phyloP scores from a whole-genome alignment of 495 filamentous ascomycete species.

The Annulohypoxylon moriforme region DNA sequence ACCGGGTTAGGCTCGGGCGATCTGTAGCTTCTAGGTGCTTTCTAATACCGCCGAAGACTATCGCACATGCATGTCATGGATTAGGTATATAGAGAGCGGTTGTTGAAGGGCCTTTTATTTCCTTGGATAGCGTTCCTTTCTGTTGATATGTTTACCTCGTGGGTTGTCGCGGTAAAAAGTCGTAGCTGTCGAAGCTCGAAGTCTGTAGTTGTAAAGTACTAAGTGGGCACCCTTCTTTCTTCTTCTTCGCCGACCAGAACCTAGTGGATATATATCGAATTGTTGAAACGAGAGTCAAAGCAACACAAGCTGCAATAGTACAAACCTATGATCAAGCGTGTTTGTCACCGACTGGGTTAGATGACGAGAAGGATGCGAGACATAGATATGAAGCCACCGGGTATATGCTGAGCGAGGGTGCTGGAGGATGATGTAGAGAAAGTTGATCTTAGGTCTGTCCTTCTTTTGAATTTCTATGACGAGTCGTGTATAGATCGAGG shows the following conservation, averaged over 20 bases:
- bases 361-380: constrained; percentile 25
- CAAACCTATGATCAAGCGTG: constrained; percentile 31
- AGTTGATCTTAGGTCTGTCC: constrained; percentile 25
- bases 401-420: constrained; percentile 23
- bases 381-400: constrained; percentile 40
- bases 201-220: background rate
- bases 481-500: constrained; percentile 45
- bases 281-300: constrained; percentile 33
- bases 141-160: constrained; percentile 20
- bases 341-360: constrained; percentile 30
- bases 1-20: constrained; percentile 15
- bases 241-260: constrained; percentile 21
- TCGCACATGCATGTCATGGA: constrained; percentile 23
- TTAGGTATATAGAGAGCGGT: constrained; percentile 12
- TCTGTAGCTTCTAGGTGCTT: constrained; percentile 25
- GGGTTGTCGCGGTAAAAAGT: constrained; percentile 16
- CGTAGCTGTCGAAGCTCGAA: constrained; percentile 24
- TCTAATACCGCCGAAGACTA: constrained; percentile 17
- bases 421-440: constrained; percentile 23
- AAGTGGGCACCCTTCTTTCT: constrained; percentile 3
- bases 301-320: constrained; percentile 32
- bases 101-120: constrained; percentile 9
- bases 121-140: constrained; percentile 4
- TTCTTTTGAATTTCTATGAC: constrained; percentile 29
- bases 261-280: constrained; percentile 37